These are phyloP conservation scores for Scenedesmus sp. DNA, from an alignment of 163 green algal species.

Conservation along the genomic window DNA sequence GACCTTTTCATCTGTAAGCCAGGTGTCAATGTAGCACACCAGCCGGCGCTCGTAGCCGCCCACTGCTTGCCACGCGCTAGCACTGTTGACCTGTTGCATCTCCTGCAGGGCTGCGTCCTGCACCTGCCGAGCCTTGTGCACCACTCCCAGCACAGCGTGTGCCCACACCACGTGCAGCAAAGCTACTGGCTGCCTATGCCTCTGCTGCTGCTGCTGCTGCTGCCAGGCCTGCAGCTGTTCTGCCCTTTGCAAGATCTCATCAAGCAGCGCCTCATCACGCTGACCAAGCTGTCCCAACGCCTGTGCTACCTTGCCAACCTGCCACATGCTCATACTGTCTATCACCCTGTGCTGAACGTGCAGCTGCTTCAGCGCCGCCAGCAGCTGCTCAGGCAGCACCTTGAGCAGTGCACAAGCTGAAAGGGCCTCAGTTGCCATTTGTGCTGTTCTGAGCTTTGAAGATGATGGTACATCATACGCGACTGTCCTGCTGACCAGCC, in stretches of 20 bases:
- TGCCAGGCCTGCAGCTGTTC: neutral
- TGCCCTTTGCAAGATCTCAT: neutral
- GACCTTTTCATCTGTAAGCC: neutral
- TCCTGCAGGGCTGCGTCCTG: neutral
- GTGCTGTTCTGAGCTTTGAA: neutral
- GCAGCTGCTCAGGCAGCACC: neutral
- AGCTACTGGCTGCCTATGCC: too few species aligned
- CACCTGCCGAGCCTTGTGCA: neutral
- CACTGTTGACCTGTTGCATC: neutral
- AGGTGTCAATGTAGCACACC: neutral
- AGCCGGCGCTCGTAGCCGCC: neutral
- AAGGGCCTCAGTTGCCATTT: neutral
- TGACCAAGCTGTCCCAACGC: neutral
- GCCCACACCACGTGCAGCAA: neutral
- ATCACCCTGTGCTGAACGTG: neutral
- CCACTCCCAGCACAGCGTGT: neutral
- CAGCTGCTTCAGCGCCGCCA: neutral
- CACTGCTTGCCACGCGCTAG: neutral
- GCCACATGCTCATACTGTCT: neutral
- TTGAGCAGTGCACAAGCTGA: neutral
- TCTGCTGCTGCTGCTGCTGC: neutral
- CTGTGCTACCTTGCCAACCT: neutral
- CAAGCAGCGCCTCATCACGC: neutral
- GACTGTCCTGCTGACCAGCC: neutral
- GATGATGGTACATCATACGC: too few species aligned